Base-by-base conservation (phyloP, 2,329 filamentous ascomycete species). In the Aspergillus arachidicola region DNA sequence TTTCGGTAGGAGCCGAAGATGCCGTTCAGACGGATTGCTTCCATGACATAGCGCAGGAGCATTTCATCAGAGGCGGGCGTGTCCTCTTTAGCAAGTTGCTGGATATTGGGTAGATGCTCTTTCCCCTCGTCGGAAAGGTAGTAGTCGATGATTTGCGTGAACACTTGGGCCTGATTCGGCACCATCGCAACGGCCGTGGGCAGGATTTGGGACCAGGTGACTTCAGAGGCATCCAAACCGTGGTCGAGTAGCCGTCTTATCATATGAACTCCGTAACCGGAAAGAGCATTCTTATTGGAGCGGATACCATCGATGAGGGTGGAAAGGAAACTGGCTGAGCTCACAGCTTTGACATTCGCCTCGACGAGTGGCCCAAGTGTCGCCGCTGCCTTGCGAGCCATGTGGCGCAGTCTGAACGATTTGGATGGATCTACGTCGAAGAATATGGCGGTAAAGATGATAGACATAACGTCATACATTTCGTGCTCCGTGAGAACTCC, bases 111-210 rank as follows among this genome's bases (percentile, higher is more conserved):
- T 0, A 91, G 76, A 70, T 92, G 81, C 14, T 79, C 68, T 60
- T 81, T 77, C 67, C 87, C 85, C 34, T 85, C 79, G 0, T 87
- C 83, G 0, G 86, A 85, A 4, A 93, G 83, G 72, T 91, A 93
- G 78, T 86, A 93, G 73, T 93, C 90, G 21, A 93, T 81, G 2
- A 90, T 83, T 78, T 91, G 89, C 1, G 89, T 87, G 72, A 93
- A 92, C 70, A 90, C 81, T 71, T 91, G 86, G 1, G 86, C 88
- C 73, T 93, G 89, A 69, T 87, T 91, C 0, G 91, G 88, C 9
- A 91, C 87, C 75, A 90, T 85, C 1, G 88, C 86, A 4, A 84
- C 84, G 0, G 88, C 87, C 0, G 88, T 88, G 0, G 91, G 91
- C 57, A 93, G 71, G 43, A 93, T 84, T 72, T 92, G 88, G 26